These are phyloP conservation scores for Verbena officinalis DNA, from an alignment of 257 asterid species.

Conservation along the genomic window DNA sequence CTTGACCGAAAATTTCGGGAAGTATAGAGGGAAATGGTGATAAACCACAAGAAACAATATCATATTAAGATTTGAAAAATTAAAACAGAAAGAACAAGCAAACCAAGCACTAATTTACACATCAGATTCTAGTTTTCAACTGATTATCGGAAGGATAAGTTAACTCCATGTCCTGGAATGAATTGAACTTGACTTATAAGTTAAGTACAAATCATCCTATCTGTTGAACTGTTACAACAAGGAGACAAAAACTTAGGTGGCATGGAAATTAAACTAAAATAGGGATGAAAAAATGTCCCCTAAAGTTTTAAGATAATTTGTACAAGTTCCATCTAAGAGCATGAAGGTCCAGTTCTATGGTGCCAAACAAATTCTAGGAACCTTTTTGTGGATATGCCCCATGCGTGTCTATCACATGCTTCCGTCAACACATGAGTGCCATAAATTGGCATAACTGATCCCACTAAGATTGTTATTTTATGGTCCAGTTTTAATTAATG, in stretches of 20 bases:
- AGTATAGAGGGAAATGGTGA: constrained; percentile 1
- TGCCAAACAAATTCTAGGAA: neutral
- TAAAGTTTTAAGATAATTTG: neutral
- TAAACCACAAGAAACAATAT: neutral
- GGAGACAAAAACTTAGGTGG: neutral
- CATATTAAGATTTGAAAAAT: neutral
- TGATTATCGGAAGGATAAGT: neutral
- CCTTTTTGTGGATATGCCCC: constrained; percentile 6
- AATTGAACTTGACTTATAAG: neutral
- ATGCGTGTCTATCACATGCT: neutral
- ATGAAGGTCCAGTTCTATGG: neutral
- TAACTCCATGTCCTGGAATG: neutral
- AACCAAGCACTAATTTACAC: constrained; percentile 9
- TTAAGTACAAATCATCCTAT: neutral
- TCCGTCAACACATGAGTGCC: neutral
- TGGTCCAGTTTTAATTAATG: neutral
- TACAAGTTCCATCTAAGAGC: neutral
- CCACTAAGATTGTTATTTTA: neutral
- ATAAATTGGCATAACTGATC: neutral
- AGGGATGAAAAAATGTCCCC: neutral
- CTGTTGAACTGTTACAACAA: neutral
- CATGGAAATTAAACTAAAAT: constrained; percentile 3
- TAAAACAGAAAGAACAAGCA: constrained; percentile 17
- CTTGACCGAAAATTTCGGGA: neutral
- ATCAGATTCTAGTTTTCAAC: neutral